Evolutionary conservation across 345 rosid species (phyloP).

Genomic region (Limnanthes douglasii): DNA sequence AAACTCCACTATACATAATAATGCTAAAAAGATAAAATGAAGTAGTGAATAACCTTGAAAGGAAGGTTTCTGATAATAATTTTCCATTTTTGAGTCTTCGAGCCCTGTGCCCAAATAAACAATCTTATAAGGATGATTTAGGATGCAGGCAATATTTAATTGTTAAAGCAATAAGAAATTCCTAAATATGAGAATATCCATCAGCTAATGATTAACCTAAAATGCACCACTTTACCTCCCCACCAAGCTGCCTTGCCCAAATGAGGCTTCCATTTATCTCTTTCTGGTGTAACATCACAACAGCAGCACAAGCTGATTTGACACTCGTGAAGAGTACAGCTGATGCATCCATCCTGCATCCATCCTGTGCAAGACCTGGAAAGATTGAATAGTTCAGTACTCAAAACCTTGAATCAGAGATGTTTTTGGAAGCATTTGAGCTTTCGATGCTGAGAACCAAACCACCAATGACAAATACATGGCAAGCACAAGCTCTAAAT

Average conservation of each 20-base stretch:
- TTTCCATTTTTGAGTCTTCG: constrained; percentile 97
- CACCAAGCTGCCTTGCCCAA: constrained; percentile 98
- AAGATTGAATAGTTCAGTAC: constrained; percentile 2
- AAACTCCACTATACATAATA: constrained; percentile 3
- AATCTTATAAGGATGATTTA: constrained; percentile 4
- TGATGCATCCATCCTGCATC: constrained; percentile 78
- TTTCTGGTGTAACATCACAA: constrained; percentile 49
- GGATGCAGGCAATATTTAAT: no score
- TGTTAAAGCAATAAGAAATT: no score
- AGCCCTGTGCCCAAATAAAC: constrained; percentile 40
- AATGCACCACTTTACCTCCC: constrained; percentile 52
- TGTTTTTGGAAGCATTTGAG: no score
- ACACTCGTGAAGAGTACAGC: constrained; percentile 77
- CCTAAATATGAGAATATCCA: background rate
- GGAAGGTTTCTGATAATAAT: constrained; percentile 82
- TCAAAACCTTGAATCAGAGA: no score
- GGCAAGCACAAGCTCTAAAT: no score
- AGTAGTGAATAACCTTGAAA: constrained; percentile 45
- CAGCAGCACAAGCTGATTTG: constrained; percentile 57
- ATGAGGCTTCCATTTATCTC: constrained; percentile 44
- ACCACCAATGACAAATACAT: no score
- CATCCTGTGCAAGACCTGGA: constrained; percentile 81
- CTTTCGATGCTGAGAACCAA: no score
- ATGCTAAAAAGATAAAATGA: constrained; percentile 2
- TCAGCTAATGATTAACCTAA: constrained; percentile 9